These are phyloP conservation scores for Pseudevernia furfuracea DNA, from an alignment of 495 filamentous ascomycete species.

Conservation along the genomic window DNA sequence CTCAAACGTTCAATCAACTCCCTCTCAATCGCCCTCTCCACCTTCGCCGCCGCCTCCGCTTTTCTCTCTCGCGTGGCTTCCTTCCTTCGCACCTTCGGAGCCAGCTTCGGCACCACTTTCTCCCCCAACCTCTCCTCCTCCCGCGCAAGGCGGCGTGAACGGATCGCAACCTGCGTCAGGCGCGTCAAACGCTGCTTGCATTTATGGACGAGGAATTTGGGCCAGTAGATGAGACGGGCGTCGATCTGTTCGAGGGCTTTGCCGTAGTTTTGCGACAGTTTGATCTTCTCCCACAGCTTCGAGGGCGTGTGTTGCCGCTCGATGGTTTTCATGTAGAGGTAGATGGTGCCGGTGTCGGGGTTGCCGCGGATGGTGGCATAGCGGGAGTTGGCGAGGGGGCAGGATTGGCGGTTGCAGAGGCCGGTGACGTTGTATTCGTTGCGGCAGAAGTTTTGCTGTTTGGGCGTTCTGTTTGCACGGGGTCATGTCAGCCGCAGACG, in stretches of 20 bases:
- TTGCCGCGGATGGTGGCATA: conserved; percentile 90
- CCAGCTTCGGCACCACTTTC: conserved; percentile 77
- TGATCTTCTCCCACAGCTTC: conserved; percentile 92
- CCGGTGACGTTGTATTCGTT: conserved; percentile 95
- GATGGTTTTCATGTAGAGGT: conserved; percentile 95
- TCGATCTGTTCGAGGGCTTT: conserved; percentile 85
- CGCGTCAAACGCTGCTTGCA: conserved; percentile 96
- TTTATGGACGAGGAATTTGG: conserved; percentile 90
- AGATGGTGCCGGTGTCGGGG: conserved; percentile 72
- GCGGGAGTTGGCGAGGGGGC: conserved; percentile 88
- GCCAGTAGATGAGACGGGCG: conserved; percentile 85
- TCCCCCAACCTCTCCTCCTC: conserved; percentile 91
- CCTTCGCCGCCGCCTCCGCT: conserved; percentile 86
- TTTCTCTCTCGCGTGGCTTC: conserved; percentile 91
- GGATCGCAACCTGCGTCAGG: conserved; percentile 84
- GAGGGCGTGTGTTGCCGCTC: conserved; percentile 76
- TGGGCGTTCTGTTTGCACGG: conserved; percentile 59
- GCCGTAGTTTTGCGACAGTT: conserved; percentile 81
- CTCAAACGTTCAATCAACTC: conserved; percentile 87
- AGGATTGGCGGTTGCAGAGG: conserved; percentile 89
- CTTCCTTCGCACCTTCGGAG: conserved; percentile 81
- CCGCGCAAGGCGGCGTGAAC: conserved; percentile 71
- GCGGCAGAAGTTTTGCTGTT: conserved; percentile 88
- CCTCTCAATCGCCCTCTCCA: conserved; percentile 91
- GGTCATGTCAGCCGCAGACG: conserved; percentile 19